A percentile compares a stretch with the other conserved stretches of the same genome.
Conservation (phyloP, 352 stramenopile species). For the Elongisporangium senticosum region DNA sequence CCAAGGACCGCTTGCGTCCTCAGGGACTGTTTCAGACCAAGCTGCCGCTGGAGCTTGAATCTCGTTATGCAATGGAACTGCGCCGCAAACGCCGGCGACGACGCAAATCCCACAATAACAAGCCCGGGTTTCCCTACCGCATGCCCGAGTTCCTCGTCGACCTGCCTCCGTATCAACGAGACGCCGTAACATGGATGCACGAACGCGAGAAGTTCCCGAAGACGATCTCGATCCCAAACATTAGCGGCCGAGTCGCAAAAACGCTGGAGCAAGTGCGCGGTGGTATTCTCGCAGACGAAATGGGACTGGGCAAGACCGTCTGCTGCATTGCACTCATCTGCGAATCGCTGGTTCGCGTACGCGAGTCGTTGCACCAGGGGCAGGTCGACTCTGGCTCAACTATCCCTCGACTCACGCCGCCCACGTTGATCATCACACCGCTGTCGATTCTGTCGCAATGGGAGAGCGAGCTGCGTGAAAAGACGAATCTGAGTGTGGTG, state of each 20-base stretch:
- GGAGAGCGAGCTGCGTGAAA: slow-evolving; percentile 75
- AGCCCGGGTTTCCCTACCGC: slow-evolving; percentile 35
- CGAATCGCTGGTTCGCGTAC: slow-evolving; percentile 47
- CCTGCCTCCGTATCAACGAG: slow-evolving; percentile 77
- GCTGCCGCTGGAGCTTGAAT: slow-evolving; percentile 54
- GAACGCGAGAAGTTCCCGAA: slow-evolving; percentile 26
- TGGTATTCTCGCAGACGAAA: slow-evolving; percentile 85
- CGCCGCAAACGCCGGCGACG: slow-evolving; percentile 29
- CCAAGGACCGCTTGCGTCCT: neutral
- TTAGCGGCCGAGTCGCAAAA: slow-evolving; percentile 14
- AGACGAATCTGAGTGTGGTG: slow-evolving; percentile 71
- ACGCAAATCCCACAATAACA: slow-evolving; percentile 31
- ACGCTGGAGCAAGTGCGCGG: slow-evolving; percentile 43
- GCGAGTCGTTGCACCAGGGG: slow-evolving; percentile 17
- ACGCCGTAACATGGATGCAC: slow-evolving; percentile 89
- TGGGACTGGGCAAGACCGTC: slow-evolving; percentile 89
- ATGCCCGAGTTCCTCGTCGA: slow-evolving; percentile 51
- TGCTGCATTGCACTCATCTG: slow-evolving; percentile 79
- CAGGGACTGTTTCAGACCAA: slow-evolving; percentile 41
- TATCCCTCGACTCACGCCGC: slow-evolving; percentile 38
- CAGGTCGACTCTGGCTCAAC: slow-evolving; percentile 3
- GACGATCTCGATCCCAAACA: slow-evolving; percentile 11
- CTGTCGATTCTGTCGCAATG: slow-evolving; percentile 85
- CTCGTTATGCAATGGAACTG: slow-evolving; percentile 48
- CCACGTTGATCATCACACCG: slow-evolving; percentile 75